These are phyloP conservation scores for Chalciporus chontae DNA, from an alignment of 768 basidiomycete genomes.

Conservation along the genomic window DNA sequence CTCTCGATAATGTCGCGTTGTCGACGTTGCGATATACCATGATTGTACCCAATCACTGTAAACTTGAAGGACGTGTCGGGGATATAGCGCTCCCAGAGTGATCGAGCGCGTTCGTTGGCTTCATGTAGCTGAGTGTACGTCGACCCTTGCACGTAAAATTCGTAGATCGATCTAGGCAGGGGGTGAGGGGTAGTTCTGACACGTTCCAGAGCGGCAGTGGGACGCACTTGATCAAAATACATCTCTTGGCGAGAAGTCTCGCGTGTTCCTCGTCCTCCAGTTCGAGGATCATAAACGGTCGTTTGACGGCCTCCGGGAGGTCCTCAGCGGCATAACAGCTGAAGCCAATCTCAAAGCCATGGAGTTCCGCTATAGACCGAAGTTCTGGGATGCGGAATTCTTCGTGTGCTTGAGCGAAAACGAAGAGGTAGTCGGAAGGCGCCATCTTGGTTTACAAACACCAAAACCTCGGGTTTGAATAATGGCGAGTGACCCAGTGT, in stretches of 20 bases:
- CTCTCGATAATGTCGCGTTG: slow-evolving; percentile 69
- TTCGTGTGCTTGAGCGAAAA: slow-evolving; percentile 77
- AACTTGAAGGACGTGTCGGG: slow-evolving; percentile 79
- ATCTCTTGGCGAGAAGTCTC: slow-evolving; percentile 64
- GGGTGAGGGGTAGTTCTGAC: background rate
- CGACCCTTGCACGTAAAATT: slow-evolving; percentile 69
- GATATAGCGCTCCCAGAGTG: slow-evolving; percentile 57
- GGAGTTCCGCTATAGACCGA: slow-evolving; percentile 67
- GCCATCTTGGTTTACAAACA: slow-evolving; percentile 15
- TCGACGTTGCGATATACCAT: slow-evolving; percentile 63
- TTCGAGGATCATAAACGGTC: slow-evolving; percentile 73
- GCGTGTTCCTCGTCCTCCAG: slow-evolving; percentile 75
- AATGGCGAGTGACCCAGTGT: too few relatives aligned
- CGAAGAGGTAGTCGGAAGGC: slow-evolving; percentile 49
- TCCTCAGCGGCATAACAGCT: slow-evolving; percentile 39
- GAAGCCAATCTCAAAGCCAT: slow-evolving; percentile 59
- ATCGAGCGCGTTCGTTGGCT: slow-evolving; percentile 39
- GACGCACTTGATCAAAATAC: slow-evolving; percentile 78
- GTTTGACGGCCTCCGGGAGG: slow-evolving; percentile 41
- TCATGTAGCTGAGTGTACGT: slow-evolving; percentile 71
- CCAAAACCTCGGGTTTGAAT: background rate
- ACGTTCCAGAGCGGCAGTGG: background rate
- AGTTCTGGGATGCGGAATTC: slow-evolving; percentile 87
- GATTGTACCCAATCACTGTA: slow-evolving; percentile 68
- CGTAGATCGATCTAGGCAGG: slow-evolving; percentile 63